Evolutionary conservation across 139 green algal genomes (phyloP).

Genomic region (Tetradesmus obliquus): DNA sequence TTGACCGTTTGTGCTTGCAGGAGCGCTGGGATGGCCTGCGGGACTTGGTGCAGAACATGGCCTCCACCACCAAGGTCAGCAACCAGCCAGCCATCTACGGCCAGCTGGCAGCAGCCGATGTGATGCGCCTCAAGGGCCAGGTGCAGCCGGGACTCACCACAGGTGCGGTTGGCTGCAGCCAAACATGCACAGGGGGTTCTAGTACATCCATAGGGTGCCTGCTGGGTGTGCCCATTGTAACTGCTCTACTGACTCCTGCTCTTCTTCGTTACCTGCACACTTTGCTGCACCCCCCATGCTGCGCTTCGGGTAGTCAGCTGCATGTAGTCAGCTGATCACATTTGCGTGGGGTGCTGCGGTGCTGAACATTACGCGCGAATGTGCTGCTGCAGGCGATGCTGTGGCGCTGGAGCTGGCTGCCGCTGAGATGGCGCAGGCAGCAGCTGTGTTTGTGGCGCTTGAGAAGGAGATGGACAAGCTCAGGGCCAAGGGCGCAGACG

Average conservation of each 20-base stretch:
- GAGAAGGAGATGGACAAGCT: constrained; percentile 83
- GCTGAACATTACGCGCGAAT: background rate
- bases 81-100: constrained; percentile 89
- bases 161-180: background rate
- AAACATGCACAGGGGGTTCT: too few species aligned
- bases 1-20: constrained; percentile 25
- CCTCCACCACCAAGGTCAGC: constrained; percentile 62
- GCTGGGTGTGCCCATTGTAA: too few species aligned
- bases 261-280: too few species aligned
- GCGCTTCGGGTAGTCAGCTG: too few species aligned
- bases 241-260: too few species aligned
- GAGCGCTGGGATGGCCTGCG: constrained; percentile 59
- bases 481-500: constrained; percentile 36
- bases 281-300: too few species aligned
- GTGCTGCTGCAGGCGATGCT: constrained; percentile 59
- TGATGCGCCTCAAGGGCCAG: constrained; percentile 58
- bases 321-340: too few species aligned
- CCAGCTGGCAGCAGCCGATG: constrained; percentile 73
- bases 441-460: constrained; percentile 77
- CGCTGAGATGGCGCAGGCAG: constrained; percentile 87
- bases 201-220: too few species aligned
- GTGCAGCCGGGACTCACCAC: background rate
- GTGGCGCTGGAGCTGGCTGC: constrained; percentile 85
- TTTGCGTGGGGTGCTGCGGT: too few species aligned
- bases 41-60: constrained; percentile 64